Evolutionary conservation across 2,329 filamentous ascomycete species (phyloP), one percentile per base, ranked within the genome.

Genomic region (Pseudonectria foliicola): DNA sequence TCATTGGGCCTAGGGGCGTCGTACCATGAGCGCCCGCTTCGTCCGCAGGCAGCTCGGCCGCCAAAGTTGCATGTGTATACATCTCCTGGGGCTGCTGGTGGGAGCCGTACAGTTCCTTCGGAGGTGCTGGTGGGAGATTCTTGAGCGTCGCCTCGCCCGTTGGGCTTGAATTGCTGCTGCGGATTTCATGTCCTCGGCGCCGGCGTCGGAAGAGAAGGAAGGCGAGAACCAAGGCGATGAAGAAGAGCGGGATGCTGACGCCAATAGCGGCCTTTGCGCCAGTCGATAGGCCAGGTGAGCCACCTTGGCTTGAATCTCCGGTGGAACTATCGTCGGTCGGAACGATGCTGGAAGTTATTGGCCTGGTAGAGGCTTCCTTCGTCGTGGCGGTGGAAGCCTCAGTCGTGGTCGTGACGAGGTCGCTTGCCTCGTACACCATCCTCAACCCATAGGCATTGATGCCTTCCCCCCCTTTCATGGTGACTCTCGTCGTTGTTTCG

Each of bases 391-490:
- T 35, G 12, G 36, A 31, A 11, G 44, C 29, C 11, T 30, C 29
- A 4, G 27, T 32, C 11, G 37, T 47, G 13, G 34, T 43, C 23
- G 39, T 37, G 3, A 34, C 13, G 3, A 54, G 15, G 25, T 61
- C 56, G 7, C 44, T 55, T n/a, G 40, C 27, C 26, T 60, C 46
- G 33, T 59, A 55, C 10, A 62, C 50, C 58, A 62, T 62, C 7
- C 54, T 48, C 10, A 62, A 32, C 24, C 59, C 59, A 28, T 46
- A 60, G 0, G 57, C 60, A 25, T 61, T 58, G 16, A 62, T 41
- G 3, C 54, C 57, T 2, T 40, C 50, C 0, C 39, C 47, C 6
- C 44, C 45, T 4, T 26, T 38, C 35, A 60, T 48, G 4, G 37
- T 48, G 3, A 39, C 35, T 4, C 30, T 36, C 2, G 28, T 33